phyloP scores from a whole-genome alignment of 352 stramenopile genomes.

The Phytopythium montanum region DNA sequence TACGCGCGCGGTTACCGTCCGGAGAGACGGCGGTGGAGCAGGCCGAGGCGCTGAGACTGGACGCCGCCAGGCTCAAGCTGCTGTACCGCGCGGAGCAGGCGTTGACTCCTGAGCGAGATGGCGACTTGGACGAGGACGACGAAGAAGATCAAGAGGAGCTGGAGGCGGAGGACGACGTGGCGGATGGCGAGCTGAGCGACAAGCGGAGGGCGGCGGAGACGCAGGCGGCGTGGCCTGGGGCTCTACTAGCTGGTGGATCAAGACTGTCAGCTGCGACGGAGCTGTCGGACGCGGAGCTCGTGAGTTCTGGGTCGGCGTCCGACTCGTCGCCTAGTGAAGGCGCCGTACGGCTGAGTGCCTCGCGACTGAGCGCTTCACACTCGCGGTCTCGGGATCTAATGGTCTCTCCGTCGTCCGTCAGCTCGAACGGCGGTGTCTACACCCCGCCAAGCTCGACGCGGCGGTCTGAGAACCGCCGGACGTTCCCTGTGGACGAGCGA shows the following conservation, averaged over 20 bases:
- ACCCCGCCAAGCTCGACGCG: conserved; percentile 28
- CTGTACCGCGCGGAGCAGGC: conserved; percentile 26
- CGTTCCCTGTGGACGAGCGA: conserved; percentile 22
- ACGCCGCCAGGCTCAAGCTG: conserved; percentile 42
- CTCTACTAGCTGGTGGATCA: conserved; percentile 12
- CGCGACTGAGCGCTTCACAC: too few species aligned
- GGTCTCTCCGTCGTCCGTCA: conserved; percentile 60
- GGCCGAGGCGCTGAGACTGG: conserved; percentile 37
- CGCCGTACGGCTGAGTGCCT: conserved; percentile 22
- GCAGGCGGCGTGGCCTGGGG: conserved; percentile 14
- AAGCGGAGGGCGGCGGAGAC: conserved; percentile 9
- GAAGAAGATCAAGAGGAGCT: conserved; percentile 14
- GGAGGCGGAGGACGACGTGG: conserved; percentile 20
- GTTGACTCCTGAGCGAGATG: conserved; percentile 16
- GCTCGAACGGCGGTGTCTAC: conserved; percentile 32
- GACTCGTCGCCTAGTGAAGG: conserved; percentile 32
- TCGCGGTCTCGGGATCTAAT: too few species aligned
- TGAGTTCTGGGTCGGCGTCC: conserved; percentile 41
- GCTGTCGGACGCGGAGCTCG: conserved; percentile 18
- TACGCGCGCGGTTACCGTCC: conserved; percentile 41
- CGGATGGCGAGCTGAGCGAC: conserved; percentile 5
- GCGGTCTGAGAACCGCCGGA: too few species aligned
- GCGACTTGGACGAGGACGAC: conserved; percentile 8
- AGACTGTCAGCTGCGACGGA: conserved; percentile 14
- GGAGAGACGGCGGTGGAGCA: conserved; percentile 50